phyloP scores from a whole-genome alignment of 805 yeast species.

The Komagataella ulmi region DNA sequence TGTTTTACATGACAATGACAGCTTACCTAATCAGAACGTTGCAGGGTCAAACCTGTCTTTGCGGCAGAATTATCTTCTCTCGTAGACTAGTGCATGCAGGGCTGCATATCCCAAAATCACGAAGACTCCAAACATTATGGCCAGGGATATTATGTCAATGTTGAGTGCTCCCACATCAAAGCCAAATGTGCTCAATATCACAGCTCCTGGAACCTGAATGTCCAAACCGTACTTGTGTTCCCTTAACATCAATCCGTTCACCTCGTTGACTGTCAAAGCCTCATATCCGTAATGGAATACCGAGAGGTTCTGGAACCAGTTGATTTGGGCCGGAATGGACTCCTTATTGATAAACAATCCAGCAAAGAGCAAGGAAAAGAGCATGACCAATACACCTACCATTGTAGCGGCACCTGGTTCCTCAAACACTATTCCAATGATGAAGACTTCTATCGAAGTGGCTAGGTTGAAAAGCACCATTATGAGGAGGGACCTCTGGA shows the following conservation, averaged over 20 bases:
- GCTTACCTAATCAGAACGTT: neutral
- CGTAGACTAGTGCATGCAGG: constrained; percentile 61
- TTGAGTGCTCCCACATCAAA: constrained; percentile 70
- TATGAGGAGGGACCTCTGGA: constrained; percentile 53
- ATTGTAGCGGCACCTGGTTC: constrained; percentile 91
- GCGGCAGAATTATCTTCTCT: constrained; percentile 34
- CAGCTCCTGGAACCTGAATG: constrained; percentile 96
- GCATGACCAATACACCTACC: constrained; percentile 68
- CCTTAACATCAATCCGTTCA: constrained; percentile 65
- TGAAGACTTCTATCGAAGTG: constrained; percentile 70
- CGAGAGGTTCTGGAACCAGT: constrained; percentile 72
- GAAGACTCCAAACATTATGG: constrained; percentile 44
- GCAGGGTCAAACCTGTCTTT: neutral
- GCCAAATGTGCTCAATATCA: constrained; percentile 90
- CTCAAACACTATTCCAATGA: constrained; percentile 76
- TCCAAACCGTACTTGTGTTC: constrained; percentile 89
- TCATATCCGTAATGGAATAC: constrained; percentile 95
- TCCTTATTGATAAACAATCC: constrained; percentile 88
- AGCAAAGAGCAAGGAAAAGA: constrained; percentile 83
- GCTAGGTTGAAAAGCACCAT: constrained; percentile 78
- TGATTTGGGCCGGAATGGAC: constrained; percentile 29
- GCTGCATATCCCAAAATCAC: constrained; percentile 61
- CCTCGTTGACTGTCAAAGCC: constrained; percentile 85
- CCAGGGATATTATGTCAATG: constrained; percentile 50
- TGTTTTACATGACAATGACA: neutral